Conservation (phyloP, 2,329 filamentous ascomycete species). For the Herpotrichia juniperi region DNA sequence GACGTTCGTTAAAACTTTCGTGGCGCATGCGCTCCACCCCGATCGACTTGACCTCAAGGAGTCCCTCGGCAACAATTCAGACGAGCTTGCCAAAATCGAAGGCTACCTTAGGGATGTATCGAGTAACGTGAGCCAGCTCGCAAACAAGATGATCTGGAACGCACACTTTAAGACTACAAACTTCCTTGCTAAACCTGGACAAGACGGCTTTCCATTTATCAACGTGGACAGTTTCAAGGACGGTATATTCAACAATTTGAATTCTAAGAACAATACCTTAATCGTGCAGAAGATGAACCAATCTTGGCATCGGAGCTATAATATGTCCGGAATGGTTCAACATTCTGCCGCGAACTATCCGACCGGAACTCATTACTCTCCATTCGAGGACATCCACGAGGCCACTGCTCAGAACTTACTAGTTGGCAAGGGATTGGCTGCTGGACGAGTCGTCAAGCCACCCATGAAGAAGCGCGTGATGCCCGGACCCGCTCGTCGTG, state of each 20-base stretch:
- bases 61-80: slow-evolving; percentile 8
- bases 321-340: slow-evolving; percentile 22
- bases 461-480: slow-evolving; percentile 13
- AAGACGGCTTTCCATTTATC: slow-evolving; percentile 22
- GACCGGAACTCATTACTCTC: slow-evolving; percentile 14
- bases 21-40: slow-evolving; percentile 25
- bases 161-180: slow-evolving; percentile 25
- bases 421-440: slow-evolving; percentile 2
- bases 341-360: slow-evolving; percentile 25
- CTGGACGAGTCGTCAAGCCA: slow-evolving; percentile 12
- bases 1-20: slow-evolving; percentile 26
- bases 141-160: slow-evolving; percentile 31
- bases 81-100: slow-evolving; percentile 5
- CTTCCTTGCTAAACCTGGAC: slow-evolving; percentile 23
- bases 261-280: slow-evolving; percentile 11
- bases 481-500: slow-evolving; percentile 6
- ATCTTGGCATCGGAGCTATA: slow-evolving; percentile 25
- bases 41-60: slow-evolving; percentile 13
- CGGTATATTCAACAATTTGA: slow-evolving; percentile 19
- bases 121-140: slow-evolving; percentile 21
- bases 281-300: slow-evolving; percentile 20
- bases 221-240: slow-evolving; percentile 19
- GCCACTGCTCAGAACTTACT: slow-evolving; percentile 15
- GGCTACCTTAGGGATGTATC: slow-evolving; percentile 22
- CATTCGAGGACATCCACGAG: slow-evolving; percentile 26